These are phyloP conservation scores for Mesembryanthemum crystallinum DNA, from an alignment of 148 eudicot species.

Conservation along the genomic window DNA sequence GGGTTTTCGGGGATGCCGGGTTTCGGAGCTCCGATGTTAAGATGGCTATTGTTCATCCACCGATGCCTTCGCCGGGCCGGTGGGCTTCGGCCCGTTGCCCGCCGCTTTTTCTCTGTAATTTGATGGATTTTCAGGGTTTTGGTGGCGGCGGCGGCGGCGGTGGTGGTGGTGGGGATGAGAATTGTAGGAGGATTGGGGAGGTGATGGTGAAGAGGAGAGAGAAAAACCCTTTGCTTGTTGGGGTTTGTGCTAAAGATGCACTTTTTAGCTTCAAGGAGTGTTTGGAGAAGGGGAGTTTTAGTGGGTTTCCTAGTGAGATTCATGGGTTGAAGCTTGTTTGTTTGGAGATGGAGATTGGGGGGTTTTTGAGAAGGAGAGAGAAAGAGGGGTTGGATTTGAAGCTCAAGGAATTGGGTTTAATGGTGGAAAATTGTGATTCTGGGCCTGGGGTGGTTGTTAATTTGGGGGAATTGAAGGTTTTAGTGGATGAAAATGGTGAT, in stretches of 20 bases:
- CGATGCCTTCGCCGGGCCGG: slow-evolving; percentile 19
- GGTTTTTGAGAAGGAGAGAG: slow-evolving; percentile 26
- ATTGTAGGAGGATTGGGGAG: slow-evolving; percentile 51
- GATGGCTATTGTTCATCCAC: slow-evolving; percentile 51
- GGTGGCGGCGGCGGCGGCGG: slow-evolving; percentile 23
- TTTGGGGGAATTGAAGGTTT: slow-evolving; percentile 59
- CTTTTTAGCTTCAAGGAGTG: slow-evolving; percentile 34
- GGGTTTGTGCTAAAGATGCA: slow-evolving; percentile 56
- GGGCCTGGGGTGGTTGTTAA: slow-evolving; percentile 38
- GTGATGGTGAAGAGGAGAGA: slow-evolving; percentile 41
- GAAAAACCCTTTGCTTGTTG: slow-evolving; percentile 65
- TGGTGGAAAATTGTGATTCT: slow-evolving; percentile 21
- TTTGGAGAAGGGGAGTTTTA: slow-evolving; percentile 26
- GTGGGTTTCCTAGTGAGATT: slow-evolving; percentile 36
- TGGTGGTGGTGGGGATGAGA: slow-evolving; percentile 40
- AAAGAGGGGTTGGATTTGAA: slow-evolving; percentile 40
- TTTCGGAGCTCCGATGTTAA: slow-evolving; percentile 75
- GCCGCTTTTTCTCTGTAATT: slow-evolving; percentile 54
- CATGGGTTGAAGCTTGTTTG: slow-evolving; percentile 42
- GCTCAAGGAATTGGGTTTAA: slow-evolving; percentile 41
- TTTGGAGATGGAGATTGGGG: slow-evolving; percentile 48
- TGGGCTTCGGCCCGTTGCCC: slow-evolving; percentile 35
- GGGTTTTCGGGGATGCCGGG: slow-evolving; percentile 90
- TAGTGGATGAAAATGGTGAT: slow-evolving; percentile 19
- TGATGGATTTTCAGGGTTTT: slow-evolving; percentile 26